Evolutionary conservation across 345 rosid genomes (phyloP).

Genomic region (rapeseed (Brassica napus)): DNA sequence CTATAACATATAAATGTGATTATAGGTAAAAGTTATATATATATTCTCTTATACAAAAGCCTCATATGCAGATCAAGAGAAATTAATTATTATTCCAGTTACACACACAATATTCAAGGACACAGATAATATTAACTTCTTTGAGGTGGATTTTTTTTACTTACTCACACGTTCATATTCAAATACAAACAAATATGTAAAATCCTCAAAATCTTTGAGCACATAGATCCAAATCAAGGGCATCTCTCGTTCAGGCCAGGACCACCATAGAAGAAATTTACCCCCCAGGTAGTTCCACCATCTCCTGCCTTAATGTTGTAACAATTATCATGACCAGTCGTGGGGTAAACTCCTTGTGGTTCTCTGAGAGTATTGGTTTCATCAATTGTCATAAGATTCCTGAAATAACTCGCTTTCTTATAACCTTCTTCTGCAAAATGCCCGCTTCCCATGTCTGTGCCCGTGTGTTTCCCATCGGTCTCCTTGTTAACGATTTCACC

Average conservation of each 20-base stretch:
- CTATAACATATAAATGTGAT: not conserved
- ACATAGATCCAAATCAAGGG: not conserved
- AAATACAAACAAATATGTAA: not conserved
- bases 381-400: not conserved
- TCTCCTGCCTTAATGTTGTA: not conserved
- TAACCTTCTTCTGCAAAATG: not conserved
- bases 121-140: not conserved
- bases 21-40: not conserved
- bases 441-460: not conserved
- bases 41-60: not conserved
- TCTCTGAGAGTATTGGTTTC: not conserved
- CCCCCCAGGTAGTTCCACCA: not conserved
- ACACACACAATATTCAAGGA: not conserved
- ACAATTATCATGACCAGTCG: not conserved
- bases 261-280: not conserved
- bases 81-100: no score
- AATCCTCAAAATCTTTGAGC: not conserved
- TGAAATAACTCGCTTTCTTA: not conserved
- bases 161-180: not conserved
- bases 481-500: not conserved
- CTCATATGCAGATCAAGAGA: not conserved
- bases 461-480: not conserved
- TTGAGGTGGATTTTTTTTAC: not conserved
- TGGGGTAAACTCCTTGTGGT: not conserved
- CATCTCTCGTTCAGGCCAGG: not conserved